Evolutionary conservation across 495 filamentous ascomycete genomes (phyloP), one percentile per base, ranked within the genome.

Genomic region (Darksidea phi): DNA sequence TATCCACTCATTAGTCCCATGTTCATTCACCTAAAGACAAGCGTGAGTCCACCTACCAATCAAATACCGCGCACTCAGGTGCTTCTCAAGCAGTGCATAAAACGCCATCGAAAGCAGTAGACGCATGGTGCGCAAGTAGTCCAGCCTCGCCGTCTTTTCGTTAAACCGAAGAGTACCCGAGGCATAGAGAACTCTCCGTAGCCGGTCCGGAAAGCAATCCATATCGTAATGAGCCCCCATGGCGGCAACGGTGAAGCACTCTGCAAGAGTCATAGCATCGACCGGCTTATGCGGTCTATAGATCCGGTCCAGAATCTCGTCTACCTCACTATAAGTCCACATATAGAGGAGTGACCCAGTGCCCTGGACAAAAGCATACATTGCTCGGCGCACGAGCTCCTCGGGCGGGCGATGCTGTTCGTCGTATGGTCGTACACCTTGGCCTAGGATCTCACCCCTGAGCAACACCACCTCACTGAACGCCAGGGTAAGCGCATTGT

Each of bases 41-140:
- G 24, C 7, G 7, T 38, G 21, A 38, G 13, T 48, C n/a, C 17
- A 53, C 66, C 51, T 49, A 69, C 66, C 61, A 52, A 69, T 38
- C 15, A 69, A 49, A 37, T 65, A 65, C 41, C 66, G 26, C 20
- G 66, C 66, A 43, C 66, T 69, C 57, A 63, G 54, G 24, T 69
- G 66, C 54, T 69, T 69, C 42, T 69, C 62, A 18, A 69, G 21
- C 20, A 69, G 15, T 7, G 66, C 51, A 47, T 65, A 61, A 36
- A 65, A 69, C 0, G 61, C 59, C 56, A 66, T 41, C 17, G 66
- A 62, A 11, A 69, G 38, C 0, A 69, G 54, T 1, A 65, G 48
- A 3, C 66, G 57, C 58, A 66, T 65, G 6, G 66, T 66, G 11
- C 61, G 61, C 20, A 66, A 49, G 25, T 65, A 66, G 46, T 69